Conservation (phyloP, 23 red algal species). For the Pyropia haitanensis region DNA sequence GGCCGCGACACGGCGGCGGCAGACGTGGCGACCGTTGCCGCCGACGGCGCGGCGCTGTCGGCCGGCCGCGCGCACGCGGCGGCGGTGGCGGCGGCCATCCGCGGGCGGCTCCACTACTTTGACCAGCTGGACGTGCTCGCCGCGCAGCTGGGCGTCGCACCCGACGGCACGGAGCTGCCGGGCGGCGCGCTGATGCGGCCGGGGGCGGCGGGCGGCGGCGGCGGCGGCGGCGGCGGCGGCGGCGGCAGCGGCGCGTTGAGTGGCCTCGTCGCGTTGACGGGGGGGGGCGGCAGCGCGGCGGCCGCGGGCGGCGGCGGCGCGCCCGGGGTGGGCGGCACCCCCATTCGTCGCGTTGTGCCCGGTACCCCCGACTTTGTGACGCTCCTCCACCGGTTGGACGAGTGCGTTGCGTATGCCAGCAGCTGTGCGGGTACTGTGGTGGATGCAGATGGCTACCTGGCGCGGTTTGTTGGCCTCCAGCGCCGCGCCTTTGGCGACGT, state of each 20-base stretch:
- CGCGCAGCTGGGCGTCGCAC: constrained; percentile 41
- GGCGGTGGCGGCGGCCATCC: constrained; percentile 61
- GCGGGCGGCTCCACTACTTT: constrained; percentile 75
- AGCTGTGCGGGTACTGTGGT: constrained; percentile 53
- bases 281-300: too few species aligned
- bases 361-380: constrained; percentile 46
- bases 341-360: neutral
- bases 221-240: too few species aligned
- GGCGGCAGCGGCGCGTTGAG: too few species aligned
- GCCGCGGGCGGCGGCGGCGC: neutral
- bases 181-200: neutral
- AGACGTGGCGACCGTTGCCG: constrained; percentile 17
- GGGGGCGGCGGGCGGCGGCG: too few species aligned
- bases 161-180: constrained; percentile 27
- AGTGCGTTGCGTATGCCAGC: constrained; percentile 75
- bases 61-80: constrained; percentile 49
- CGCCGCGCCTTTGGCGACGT: constrained; percentile 49
- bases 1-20: constrained; percentile 14
- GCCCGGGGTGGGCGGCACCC: neutral
- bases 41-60: constrained; percentile 53
- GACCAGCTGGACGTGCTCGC: constrained; percentile 72
- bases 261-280: too few species aligned
- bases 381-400: constrained; percentile 65
- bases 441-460: constrained; percentile 75
- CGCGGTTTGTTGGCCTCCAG: constrained; percentile 70